phyloP scores from a whole-genome alignment of 1,284 basidiomycete species.

The Leccinum fuscescens region DNA sequence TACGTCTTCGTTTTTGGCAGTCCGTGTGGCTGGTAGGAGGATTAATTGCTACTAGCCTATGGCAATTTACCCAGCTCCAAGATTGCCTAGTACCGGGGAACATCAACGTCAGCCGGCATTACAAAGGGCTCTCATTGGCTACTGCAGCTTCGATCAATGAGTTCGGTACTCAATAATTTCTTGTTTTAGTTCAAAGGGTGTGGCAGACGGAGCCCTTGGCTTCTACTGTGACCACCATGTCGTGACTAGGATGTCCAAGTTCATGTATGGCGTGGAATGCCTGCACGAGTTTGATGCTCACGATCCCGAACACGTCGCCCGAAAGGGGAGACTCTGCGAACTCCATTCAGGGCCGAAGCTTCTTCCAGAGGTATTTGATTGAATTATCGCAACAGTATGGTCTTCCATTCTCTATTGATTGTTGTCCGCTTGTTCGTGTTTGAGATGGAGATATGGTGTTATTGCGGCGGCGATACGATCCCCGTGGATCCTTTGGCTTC shows the following conservation, averaged over 20 bases:
- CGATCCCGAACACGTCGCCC: conserved; percentile 62
- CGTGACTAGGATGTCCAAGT: conserved; percentile 71
- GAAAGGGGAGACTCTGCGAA: conserved; percentile 66
- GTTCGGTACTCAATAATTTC: conserved; percentile 2
- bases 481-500: conserved; percentile 70
- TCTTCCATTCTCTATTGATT: conserved; percentile 8
- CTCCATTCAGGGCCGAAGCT: conserved; percentile 71
- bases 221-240: conserved; percentile 82
- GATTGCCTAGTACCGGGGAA: conserved; percentile 54
- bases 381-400: conserved; percentile 66
- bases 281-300: conserved; percentile 62
- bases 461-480: conserved; percentile 61
- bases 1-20: conserved; percentile 31
- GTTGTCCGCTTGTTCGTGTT: conserved; percentile 56
- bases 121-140: conserved; percentile 38
- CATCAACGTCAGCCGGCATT: conserved; percentile 67
- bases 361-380: conserved; percentile 76
- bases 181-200: conserved; percentile 56
- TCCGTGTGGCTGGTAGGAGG: conserved; percentile 79
- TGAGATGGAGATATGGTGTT: conserved; percentile 81
- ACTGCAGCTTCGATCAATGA: neutral
- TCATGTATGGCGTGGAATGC: conserved; percentile 79
- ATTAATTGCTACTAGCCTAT: conserved; percentile 69
- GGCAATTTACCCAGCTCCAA: conserved; percentile 73
- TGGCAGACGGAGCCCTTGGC: conserved; percentile 76